A percentile compares a stretch with the other conserved stretches of the same genome.
Conservation (phyloP, 176 grass and related monocot genomes). For the Aegilops sharonensis region DNA sequence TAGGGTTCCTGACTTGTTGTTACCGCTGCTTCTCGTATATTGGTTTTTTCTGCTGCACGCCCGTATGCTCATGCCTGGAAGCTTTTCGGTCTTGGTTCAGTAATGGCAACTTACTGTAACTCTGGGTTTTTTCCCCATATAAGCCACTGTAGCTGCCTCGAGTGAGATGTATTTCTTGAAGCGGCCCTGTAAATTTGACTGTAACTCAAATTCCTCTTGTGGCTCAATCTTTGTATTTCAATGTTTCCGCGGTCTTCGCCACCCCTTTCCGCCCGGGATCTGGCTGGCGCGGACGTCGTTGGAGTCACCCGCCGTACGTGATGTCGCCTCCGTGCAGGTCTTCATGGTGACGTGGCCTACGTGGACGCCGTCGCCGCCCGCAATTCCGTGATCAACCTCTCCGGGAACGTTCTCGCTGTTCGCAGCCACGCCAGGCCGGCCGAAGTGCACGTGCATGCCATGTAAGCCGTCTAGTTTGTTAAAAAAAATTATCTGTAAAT, state of each 20-base stretch:
- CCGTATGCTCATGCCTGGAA: neutral
- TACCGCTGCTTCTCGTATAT: neutral
- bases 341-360: no score
- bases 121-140: neutral
- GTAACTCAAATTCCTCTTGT: neutral
- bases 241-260: no score
- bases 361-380: no score
- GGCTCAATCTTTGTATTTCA: neutral
- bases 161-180: neutral
- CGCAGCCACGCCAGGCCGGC: no score
- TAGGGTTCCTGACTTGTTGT: neutral
- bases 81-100: neutral
- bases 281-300: no score
- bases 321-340: no score
- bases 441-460: no score
- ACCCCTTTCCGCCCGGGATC: neutral
- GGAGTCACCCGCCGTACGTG: no score
- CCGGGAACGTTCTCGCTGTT: no score
- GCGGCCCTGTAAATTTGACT: neutral
- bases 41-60: constrained; percentile 9
- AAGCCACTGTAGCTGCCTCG: neutral
- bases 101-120: neutral
- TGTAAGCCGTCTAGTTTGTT: no score
- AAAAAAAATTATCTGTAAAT: no score
- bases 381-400: no score